phyloP scores from a whole-genome alignment of 768 basidiomycete species.

The Pulveroboletus sp. region DNA sequence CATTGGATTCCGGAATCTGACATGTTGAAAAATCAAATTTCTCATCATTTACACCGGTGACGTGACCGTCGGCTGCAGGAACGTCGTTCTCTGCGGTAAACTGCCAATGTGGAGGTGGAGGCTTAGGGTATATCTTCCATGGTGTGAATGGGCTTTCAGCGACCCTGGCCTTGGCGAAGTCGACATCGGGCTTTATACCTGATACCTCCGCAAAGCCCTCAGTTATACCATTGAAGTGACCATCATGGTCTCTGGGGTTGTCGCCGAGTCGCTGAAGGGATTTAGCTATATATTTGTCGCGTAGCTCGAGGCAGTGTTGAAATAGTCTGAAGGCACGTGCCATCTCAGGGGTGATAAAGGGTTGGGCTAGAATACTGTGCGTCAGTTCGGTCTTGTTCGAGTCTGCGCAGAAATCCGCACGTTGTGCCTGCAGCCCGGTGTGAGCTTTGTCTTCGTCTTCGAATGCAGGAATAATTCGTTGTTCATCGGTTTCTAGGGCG shows the following conservation, averaged over 20 bases:
- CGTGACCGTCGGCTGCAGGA: conserved; percentile 38
- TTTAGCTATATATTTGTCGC: conserved; percentile 90
- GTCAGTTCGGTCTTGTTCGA: conserved; percentile 3
- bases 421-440: conserved; percentile 31
- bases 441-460: conserved; percentile 38
- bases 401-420: conserved; percentile 17
- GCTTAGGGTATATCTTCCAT: conserved; percentile 90
- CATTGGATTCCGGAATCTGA: conserved; percentile 62
- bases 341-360: conserved; percentile 40
- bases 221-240: conserved; percentile 64
- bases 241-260: conserved; percentile 90
- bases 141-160: conserved; percentile 39
- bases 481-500: conserved; percentile 22
- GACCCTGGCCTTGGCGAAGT: conserved; percentile 27
- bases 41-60: conserved; percentile 30
- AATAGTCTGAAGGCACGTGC: conserved; percentile 64
- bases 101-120: conserved; percentile 96
- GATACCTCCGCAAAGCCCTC: conserved; percentile 58
- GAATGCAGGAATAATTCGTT: conserved; percentile 17
- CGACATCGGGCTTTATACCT: conserved; percentile 62
- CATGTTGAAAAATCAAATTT: conserved; percentile 71
- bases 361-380: conserved; percentile 15
- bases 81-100: conserved; percentile 56
- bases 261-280: conserved; percentile 93
- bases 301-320: conserved; percentile 80